These are phyloP conservation scores for Cladophialophora yegresii DNA, from an alignment of 2,329 filamentous ascomycete species.

Conservation along the genomic window DNA sequence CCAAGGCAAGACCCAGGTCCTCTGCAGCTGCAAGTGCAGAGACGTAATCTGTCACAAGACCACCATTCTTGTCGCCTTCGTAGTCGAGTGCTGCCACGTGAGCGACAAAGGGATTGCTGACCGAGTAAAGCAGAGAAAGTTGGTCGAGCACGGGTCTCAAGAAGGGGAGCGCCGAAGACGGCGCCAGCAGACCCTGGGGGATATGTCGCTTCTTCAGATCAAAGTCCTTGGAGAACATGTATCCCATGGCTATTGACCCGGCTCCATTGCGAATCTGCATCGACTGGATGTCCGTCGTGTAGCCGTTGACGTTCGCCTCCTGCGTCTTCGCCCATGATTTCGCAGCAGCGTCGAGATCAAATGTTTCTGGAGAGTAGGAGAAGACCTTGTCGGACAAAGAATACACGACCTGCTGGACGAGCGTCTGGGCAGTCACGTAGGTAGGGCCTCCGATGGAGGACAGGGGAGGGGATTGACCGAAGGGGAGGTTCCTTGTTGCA, in stretches of 20 bases:
- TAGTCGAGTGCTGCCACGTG: constrained; percentile 94
- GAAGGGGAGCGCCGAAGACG: constrained; percentile 76
- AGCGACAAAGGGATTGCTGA: constrained; percentile 88
- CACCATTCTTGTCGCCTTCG: constrained; percentile 61
- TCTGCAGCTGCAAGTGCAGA: constrained; percentile 78
- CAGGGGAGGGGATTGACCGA: constrained; percentile 55
- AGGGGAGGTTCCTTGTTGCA: constrained; percentile 46
- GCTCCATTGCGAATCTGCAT: constrained; percentile 88
- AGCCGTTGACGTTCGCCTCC: constrained; percentile 79
- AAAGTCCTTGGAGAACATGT: constrained; percentile 97
- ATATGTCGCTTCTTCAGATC: constrained; percentile 87
- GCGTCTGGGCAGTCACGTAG: constrained; percentile 87
- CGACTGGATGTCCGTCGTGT: constrained; percentile 72
- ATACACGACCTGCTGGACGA: constrained; percentile 96
- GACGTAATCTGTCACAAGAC: constrained; percentile 84
- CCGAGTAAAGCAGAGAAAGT: constrained; percentile 83
- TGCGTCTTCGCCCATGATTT: constrained; percentile 71
- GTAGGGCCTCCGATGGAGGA: constrained; percentile 76
- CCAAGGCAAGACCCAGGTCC: constrained; percentile 82
- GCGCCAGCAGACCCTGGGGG: constrained; percentile 86
- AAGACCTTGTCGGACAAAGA: constrained; percentile 95
- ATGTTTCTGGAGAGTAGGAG: constrained; percentile 91
- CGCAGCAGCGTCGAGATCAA: constrained; percentile 82
- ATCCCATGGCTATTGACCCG: constrained; percentile 87
- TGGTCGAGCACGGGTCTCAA: constrained; percentile 86